Evolutionary conservation across 768 basidiomycete genomes (phyloP).

Genomic region (Pleurotus eryngii): DNA sequence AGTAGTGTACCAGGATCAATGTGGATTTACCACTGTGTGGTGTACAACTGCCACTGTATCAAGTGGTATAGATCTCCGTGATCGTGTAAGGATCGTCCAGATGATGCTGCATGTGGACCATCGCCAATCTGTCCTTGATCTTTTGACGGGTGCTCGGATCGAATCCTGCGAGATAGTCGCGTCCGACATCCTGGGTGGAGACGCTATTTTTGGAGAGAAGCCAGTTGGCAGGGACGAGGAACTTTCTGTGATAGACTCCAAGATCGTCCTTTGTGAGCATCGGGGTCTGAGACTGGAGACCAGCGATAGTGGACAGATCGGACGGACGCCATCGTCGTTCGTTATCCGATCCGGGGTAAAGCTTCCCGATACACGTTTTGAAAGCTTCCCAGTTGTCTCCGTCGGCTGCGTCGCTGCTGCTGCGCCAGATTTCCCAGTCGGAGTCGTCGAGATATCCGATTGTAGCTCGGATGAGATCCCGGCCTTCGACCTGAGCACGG

Average conservation of each 20-base stretch:
- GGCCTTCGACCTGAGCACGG: not conserved
- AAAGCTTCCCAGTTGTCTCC: not conserved
- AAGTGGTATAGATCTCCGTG: too few species aligned
- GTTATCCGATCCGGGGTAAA: not conserved
- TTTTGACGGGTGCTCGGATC: too few species aligned
- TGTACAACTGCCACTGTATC: too few species aligned
- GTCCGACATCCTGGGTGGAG: conserved; percentile 6
- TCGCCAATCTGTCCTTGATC: too few species aligned
- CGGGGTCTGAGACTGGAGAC: too few species aligned
- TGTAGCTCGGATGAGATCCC: not conserved
- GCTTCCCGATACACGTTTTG: not conserved
- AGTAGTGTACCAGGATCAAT: too few species aligned
- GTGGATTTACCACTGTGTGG: too few species aligned
- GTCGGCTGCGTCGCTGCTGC: not conserved
- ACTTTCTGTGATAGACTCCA: conserved; percentile 3
- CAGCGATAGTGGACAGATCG: too few species aligned
- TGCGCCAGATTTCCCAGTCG: not conserved
- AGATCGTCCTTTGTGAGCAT: too few species aligned
- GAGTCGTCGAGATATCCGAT: not conserved
- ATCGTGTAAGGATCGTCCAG: too few species aligned
- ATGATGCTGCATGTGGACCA: too few species aligned
- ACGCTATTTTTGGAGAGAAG: conserved; percentile 16
- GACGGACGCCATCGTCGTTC: not conserved
- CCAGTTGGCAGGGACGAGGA: conserved; percentile 14
- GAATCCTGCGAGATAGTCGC: too few species aligned